These are phyloP conservation scores for Colletotrichum tropicale DNA, from an alignment of 2,329 filamentous ascomycete genomes.

Conservation along the genomic window DNA sequence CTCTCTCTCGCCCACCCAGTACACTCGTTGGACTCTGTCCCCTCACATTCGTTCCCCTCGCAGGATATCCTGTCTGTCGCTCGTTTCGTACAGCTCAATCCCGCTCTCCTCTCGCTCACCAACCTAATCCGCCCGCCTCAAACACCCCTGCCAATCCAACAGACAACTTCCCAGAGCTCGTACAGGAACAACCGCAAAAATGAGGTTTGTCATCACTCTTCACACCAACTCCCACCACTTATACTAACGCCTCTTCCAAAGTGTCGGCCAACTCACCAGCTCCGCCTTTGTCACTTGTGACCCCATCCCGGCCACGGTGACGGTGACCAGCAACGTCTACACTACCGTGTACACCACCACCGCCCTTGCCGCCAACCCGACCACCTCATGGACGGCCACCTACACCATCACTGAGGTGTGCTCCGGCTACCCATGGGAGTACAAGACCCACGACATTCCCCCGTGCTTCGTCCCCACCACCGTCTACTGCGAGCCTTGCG, in stretches of 20 bases:
- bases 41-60: conserved; percentile 3
- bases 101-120: background rate
- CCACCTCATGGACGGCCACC: conserved; percentile 41
- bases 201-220: conserved; percentile 12
- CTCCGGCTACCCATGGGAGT: conserved; percentile 31
- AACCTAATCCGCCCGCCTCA: background rate
- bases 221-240: background rate
- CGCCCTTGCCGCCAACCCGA: conserved; percentile 39
- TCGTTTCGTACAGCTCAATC: conserved; percentile 7
- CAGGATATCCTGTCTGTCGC: background rate
- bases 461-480: conserved; percentile 43
- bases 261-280: conserved; percentile 30
- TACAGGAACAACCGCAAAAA: conserved; percentile 13
- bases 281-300: conserved; percentile 34
- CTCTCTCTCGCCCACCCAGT: background rate
- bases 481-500: conserved; percentile 37
- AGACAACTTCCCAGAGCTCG: background rate
- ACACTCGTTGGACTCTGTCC: conserved; percentile 1
- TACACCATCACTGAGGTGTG: conserved; percentile 44
- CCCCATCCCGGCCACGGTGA: conserved; percentile 23
- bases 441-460: conserved; percentile 32
- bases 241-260: conserved; percentile 25
- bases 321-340: conserved; percentile 28
- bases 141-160: background rate
- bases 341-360: conserved; percentile 43